These are phyloP conservation scores for Starmerella sirachaensis DNA, from an alignment of 805 yeast species.

Conservation along the genomic window DNA sequence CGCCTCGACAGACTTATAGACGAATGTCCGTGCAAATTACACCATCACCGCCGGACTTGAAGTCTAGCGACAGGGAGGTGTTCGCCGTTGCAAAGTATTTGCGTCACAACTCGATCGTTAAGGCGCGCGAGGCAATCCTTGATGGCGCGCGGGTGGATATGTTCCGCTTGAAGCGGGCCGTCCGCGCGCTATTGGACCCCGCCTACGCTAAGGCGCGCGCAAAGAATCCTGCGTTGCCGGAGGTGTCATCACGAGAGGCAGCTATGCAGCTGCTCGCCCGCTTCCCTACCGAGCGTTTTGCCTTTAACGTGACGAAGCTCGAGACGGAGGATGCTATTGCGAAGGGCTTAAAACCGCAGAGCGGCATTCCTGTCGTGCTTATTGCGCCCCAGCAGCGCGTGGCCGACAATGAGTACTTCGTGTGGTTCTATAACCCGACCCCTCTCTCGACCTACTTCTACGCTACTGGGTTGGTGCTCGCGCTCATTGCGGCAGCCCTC, in stretches of 20 bases:
- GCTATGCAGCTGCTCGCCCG: conserved; percentile 53
- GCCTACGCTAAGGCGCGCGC: conserved; percentile 44
- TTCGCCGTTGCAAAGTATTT: conserved; percentile 59
- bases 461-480: conserved; percentile 35
- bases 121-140: conserved; percentile 70
- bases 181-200: conserved; percentile 61
- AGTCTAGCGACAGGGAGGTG: conserved; percentile 40
- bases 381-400: conserved; percentile 31
- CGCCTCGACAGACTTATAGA: too few species aligned
- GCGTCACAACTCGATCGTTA: conserved; percentile 53
- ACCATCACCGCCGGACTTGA: conserved; percentile 27
- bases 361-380: conserved; percentile 38
- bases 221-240: conserved; percentile 36
- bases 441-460: conserved; percentile 51
- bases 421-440: conserved; percentile 71
- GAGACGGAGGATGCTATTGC: conserved; percentile 48
- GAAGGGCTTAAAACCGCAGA: conserved; percentile 58
- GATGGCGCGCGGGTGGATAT: conserved; percentile 65
- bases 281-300: conserved; percentile 60
- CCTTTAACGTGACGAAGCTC: conserved; percentile 65
- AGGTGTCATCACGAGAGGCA: conserved; percentile 38
- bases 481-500: conserved; percentile 52
- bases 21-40: conserved; percentile 4
- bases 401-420: conserved; percentile 46
- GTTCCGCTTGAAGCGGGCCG: conserved; percentile 70